Evolutionary conservation across 2,329 filamentous ascomycete genomes (phyloP), one percentile per base, ranked within the genome.

Genomic region (Ascomycota sp.): DNA sequence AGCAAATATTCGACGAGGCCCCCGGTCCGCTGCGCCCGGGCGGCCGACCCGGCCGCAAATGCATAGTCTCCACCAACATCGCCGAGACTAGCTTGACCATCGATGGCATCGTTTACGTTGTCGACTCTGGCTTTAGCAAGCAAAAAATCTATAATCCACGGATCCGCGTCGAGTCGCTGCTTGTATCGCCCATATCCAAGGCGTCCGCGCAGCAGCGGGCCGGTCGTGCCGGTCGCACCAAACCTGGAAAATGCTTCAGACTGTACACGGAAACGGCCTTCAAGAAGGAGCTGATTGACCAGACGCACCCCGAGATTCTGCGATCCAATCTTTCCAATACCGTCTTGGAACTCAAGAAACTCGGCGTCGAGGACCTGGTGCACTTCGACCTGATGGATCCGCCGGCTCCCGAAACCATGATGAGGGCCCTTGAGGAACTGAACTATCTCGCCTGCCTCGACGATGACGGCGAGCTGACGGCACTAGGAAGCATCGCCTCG

Each of bases 321-420:
- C 75, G 83, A 19, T 95, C 86, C 21, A 98, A 98, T 50, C 61
- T 98, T 38, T 75, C 89, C 35, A 92, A 83, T 43, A 98, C 89
- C 0, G 89, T 98, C 2, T 59, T 98, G 27, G 89, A 98, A 53
- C 59, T 98, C 46, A 95, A 95, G 65, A 95, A 98, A 58, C 74
- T 98, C 24, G 89, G 89, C 27, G 74, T 98, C 20, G 74, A 92
- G 41, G 89, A 98, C 52, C 63, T 98, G 29, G 89, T 98, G 8
- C 89, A 98, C 55, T 98, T 98, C 47, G 91, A 98, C 49, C 65
- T 98, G 28, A 95, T 98, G 86, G 89, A 98, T 43, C 89, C 89
- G 17, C 89, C 89, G 1, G 86, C 91, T 2, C 91, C 89, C 0
- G 91, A 98, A 57, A 98, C 91, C 8, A 75, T 98, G 53, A 98